A percentile compares a stretch with the other conserved stretches of the same genome.
Conservation (phyloP, 2,329 filamentous ascomycete species). For the Corinectria fuckeliana region DNA sequence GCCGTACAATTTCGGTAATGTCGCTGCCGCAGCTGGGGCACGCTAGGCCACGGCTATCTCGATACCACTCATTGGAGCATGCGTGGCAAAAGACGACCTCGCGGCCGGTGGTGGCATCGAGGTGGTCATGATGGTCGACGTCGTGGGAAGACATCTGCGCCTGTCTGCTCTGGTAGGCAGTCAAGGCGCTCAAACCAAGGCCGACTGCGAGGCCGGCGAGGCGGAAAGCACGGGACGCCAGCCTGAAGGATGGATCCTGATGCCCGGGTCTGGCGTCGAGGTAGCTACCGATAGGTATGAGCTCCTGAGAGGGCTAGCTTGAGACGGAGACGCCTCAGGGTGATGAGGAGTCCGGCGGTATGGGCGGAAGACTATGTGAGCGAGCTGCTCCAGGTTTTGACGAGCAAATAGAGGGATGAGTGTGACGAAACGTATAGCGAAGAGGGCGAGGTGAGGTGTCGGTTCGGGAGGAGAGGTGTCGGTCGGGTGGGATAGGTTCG, state of each 20-base stretch:
- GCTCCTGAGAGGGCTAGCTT: constrained; percentile 7
- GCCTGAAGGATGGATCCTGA: constrained; percentile 43
- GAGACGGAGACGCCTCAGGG: neutral
- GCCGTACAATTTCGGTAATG: constrained; percentile 86
- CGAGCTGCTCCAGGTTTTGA: neutral
- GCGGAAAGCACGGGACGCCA: constrained; percentile 64
- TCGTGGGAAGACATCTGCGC: constrained; percentile 47
- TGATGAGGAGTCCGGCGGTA: neutral
- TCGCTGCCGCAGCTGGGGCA: constrained; percentile 83
- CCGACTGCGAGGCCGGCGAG: constrained; percentile 62
- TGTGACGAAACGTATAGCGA: neutral
- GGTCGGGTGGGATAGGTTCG: neutral
- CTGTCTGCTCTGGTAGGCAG: constrained; percentile 58
- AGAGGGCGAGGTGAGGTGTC: neutral
- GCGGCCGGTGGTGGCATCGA: constrained; percentile 58
- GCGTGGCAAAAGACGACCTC: constrained; percentile 88
- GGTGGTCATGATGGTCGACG: constrained; percentile 42
- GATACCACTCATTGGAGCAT: constrained; percentile 83
- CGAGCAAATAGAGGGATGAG: neutral
- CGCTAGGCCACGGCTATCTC: constrained; percentile 68
- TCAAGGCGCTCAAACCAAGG: constrained; percentile 64
- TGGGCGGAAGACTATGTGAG: neutral
- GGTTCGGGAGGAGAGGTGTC: neutral
- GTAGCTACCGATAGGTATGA: constrained; percentile 1
- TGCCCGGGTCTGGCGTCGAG: constrained; percentile 5